Percentiles rank a stretch among this genome's conserved stretches.
These are phyloP conservation scores for Cardamine resedifolia DNA, from an alignment of 345 rosid species.

Conservation along the genomic window DNA sequence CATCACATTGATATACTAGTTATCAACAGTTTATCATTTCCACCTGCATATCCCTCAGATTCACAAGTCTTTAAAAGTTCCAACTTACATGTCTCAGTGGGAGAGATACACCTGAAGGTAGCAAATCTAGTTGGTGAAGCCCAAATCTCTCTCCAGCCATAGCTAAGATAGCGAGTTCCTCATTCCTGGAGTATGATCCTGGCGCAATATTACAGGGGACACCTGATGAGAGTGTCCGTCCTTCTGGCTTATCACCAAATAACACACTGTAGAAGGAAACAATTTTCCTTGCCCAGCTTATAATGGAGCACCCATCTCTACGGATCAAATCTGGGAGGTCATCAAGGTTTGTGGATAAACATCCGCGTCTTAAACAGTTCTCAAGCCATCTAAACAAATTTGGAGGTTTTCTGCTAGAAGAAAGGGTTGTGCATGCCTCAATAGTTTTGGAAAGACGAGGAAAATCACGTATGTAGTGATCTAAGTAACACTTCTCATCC, in stretches of 20 bases:
- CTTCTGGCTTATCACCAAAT: conserved; percentile 69
- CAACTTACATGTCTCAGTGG: conserved; percentile 93
- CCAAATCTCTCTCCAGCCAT: conserved; percentile 99
- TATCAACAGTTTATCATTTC: conserved; percentile 18
- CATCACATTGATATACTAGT: conserved; percentile 2
- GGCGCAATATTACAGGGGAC: conserved; percentile 69
- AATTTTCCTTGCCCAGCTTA: conserved; percentile 79
- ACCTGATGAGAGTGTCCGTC: conserved; percentile 69
- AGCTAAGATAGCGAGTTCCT: conserved; percentile 84
- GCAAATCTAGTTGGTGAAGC: conserved; percentile 73
- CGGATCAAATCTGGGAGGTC: conserved; percentile 74
- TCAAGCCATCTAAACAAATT: conserved; percentile 89
- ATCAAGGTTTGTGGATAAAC: conserved; percentile 45
- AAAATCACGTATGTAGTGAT: conserved; percentile 91
- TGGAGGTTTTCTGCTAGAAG: conserved; percentile 62
- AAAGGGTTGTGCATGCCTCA: conserved; percentile 38
- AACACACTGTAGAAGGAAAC: conserved; percentile 80
- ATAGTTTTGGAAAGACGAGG: conserved; percentile 56
- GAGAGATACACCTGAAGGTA: conserved; percentile 90
- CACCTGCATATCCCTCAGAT: conserved; percentile 14
- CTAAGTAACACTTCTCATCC: conserved; percentile 72
- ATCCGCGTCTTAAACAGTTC: conserved; percentile 70
- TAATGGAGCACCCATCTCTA: conserved; percentile 68
- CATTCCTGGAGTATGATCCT: conserved; percentile 72
- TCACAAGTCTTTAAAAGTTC: conserved; percentile 2